Evolutionary conservation across 257 asterid genomes (phyloP).

Genomic region (Cynanchum wilfordii): DNA sequence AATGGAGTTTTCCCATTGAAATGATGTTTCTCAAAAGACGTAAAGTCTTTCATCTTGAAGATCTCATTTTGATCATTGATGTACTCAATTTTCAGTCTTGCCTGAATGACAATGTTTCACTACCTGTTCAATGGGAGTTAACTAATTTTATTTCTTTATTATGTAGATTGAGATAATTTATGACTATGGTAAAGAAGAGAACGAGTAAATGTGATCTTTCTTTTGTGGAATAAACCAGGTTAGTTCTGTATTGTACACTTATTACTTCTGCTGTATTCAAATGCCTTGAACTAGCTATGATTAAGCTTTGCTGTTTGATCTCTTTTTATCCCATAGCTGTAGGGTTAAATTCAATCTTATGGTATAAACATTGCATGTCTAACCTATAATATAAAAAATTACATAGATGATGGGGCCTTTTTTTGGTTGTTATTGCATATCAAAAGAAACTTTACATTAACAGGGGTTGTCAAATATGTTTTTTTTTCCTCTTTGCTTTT

Average conservation of each 20-base stretch:
- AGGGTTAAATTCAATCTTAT: background rate
- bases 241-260: conserved; percentile 7
- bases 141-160: conserved; percentile 6
- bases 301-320: background rate
- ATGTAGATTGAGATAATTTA: conserved; percentile 82
- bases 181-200: conserved; percentile 76
- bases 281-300: background rate
- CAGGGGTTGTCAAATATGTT: background rate
- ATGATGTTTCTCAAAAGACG: background rate
- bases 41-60: background rate
- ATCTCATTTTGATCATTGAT: background rate
- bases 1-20: background rate
- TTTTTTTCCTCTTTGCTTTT: background rate
- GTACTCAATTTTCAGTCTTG: background rate
- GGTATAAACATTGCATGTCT: background rate
- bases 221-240: conserved; percentile 40
- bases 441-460: background rate
- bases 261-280: background rate
- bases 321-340: background rate
- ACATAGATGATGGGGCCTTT: background rate
- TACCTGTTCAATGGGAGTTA: background rate
- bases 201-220: conserved; percentile 32
- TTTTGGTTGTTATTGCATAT: background rate
- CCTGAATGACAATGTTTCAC: background rate
- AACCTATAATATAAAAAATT: background rate